Evolutionary conservation across 495 filamentous ascomycete species (phyloP), one percentile per base, ranked within the genome.

Genomic region (Hypoxylon subgilvum): DNA sequence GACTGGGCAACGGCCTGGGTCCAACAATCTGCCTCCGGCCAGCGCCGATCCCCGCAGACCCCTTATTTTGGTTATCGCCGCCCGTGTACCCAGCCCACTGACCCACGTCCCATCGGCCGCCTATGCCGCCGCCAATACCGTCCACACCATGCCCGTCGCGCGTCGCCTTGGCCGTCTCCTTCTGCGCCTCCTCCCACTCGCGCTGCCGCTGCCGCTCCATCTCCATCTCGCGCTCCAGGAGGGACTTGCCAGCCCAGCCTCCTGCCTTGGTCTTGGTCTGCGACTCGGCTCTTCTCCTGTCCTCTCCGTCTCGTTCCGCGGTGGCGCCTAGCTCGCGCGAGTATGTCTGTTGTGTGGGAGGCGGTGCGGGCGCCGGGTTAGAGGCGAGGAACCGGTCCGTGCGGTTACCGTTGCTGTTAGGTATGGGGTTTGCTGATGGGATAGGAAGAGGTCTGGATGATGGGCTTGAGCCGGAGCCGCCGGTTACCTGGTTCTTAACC

Each of bases 181-280:
- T 82, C 73, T 97, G 94, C n/a, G 82, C 81, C 49, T 93, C 88
- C 65, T 97, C 94, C 94, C 94, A 98, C 64, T 98, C 94, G 44
- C 83, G 80, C 74, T 98, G 94, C 31, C 93, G 82, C 70, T 96
- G 89, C 8, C 95, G 83, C 74, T 98, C 94, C 59, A 89, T 82
- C 72, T 98, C 94, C 90, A 97, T 96, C 70, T 98, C 94, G 16
- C 92, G 86, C 73, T 96, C 92, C 1, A 97, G 80, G 4, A 98
- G 80, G 2, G 88, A 90, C 72, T 91, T 92, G 47, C 81, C 81
- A 1, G 88, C 87, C 86, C 87, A 90, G 0, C 87, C 88, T 41
- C 83, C 86, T 2, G 88, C 86, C 57, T 85, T 86, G 38, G 87
- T 90, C 72, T 88, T 85, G 42, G 78, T 69, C 61, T 90, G 87